phyloP scores from a whole-genome alignment of 257 asterid genomes.

The Scutellaria galericulata region DNA sequence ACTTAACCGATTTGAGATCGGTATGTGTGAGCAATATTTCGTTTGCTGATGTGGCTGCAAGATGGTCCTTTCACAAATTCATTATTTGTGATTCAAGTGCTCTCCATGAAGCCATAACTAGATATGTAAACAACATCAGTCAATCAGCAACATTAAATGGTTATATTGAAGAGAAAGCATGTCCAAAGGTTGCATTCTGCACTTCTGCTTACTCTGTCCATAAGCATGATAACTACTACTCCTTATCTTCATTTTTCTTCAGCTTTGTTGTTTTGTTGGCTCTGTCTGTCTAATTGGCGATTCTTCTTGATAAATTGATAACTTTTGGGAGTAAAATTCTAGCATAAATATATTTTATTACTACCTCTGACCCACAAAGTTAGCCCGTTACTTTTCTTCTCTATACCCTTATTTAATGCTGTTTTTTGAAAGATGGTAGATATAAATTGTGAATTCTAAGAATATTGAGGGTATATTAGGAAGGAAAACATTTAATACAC shows the following conservation, averaged over 20 bases:
- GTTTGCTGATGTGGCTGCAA: conserved; percentile 83
- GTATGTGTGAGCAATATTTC: conserved; percentile 68
- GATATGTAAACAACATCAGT: conserved; percentile 55
- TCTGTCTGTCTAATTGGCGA: neutral
- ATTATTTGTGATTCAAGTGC: conserved; percentile 66
- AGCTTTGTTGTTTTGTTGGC: conserved; percentile 21
- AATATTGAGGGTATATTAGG: too few relatives aligned
- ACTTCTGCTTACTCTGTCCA: conserved; percentile 19
- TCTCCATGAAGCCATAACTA: conserved; percentile 67
- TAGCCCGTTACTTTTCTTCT: neutral
- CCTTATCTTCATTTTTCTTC: conserved; percentile 17
- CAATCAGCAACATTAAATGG: conserved; percentile 45
- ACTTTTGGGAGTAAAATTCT: neutral
- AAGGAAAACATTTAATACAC: too few relatives aligned
- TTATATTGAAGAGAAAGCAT: conserved; percentile 57
- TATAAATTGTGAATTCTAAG: too few relatives aligned
- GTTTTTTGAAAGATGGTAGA: too few relatives aligned
- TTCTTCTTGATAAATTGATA: neutral
- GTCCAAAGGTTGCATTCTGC: conserved; percentile 78
- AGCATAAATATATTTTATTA: neutral
- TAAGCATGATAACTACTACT: conserved; percentile 5
- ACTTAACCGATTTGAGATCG: conserved; percentile 92
- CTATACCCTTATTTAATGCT: too few relatives aligned
- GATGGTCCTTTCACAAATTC: conserved; percentile 63
- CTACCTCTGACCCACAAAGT: too few relatives aligned